Evolutionary conservation across 1,139 yeast species (phyloP).

Genomic region (Suhomyces bribrorum): DNA sequence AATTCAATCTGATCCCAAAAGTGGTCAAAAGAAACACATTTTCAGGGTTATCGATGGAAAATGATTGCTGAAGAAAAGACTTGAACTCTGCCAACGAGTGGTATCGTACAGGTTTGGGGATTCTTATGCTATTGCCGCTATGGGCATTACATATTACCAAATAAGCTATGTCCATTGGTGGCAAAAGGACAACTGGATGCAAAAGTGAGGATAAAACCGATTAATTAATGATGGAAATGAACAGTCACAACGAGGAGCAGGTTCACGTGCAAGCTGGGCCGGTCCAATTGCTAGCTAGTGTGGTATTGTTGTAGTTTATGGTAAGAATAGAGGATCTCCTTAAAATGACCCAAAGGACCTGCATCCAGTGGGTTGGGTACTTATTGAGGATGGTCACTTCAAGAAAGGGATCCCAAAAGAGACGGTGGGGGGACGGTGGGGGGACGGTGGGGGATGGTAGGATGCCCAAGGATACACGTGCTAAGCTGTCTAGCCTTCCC

Average conservation of each 20-base stretch:
- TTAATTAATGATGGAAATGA: neutral
- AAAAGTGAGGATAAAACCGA: no score
- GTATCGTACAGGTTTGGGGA: conserved; percentile 48
- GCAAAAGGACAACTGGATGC: conserved; percentile 3
- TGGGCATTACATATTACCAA: conserved; percentile 44
- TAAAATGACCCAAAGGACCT: neutral
- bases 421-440: no score
- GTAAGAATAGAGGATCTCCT: neutral
- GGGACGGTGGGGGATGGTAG: no score
- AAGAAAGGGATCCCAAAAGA: no score
- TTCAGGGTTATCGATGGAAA: conserved; percentile 24
- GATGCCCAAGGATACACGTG: no score
- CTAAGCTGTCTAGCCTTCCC: no score
- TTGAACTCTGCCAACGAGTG: conserved; percentile 30
- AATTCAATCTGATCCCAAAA: conserved; percentile 63
- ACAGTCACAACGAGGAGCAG: no score
- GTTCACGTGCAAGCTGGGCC: neutral
- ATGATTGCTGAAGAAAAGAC: conserved; percentile 17
- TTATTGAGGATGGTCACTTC: no score
- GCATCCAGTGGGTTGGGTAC: no score
- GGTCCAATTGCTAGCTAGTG: neutral
- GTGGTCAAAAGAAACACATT: conserved; percentile 63
- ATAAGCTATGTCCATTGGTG: conserved; percentile 22
- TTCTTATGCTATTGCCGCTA: conserved; percentile 33
- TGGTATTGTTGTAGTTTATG: neutral